Evolutionary conservation across 2,329 filamentous ascomycete species (phyloP).

Genomic region (Aaosphaeria pasadenensis): DNA sequence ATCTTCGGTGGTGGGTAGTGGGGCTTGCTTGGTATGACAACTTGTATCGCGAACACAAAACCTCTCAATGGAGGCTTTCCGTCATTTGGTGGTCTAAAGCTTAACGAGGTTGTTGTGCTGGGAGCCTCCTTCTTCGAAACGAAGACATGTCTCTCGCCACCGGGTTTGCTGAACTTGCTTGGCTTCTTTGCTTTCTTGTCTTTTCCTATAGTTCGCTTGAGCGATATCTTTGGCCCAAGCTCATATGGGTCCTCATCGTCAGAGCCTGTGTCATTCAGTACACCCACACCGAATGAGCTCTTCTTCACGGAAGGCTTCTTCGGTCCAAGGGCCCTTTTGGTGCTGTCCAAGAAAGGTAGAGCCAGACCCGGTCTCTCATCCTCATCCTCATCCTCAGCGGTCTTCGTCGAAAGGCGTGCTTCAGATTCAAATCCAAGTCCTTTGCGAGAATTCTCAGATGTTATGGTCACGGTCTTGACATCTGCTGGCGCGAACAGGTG

Average conservation of each 20-base stretch:
- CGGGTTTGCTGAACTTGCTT: constrained; percentile 58
- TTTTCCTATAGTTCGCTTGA: constrained; percentile 76
- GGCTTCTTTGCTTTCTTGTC: constrained; percentile 69
- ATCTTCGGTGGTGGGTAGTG: constrained; percentile 65
- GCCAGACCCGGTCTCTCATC: constrained; percentile 9
- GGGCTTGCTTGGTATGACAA: constrained; percentile 39
- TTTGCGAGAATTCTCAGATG: constrained; percentile 60
- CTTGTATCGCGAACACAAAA: constrained; percentile 65
- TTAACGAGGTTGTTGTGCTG: constrained; percentile 43
- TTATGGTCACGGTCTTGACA: constrained; percentile 63
- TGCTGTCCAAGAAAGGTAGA: constrained; percentile 21
- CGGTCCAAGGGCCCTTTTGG: constrained; percentile 10
- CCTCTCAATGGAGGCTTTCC: constrained; percentile 76
- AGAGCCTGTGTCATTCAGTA: constrained; percentile 89
- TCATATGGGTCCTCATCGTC: constrained; percentile 95
- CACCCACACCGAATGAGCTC: constrained; percentile 79
- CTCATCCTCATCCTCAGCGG: constrained; percentile 17
- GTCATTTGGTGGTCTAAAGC: constrained; percentile 48
- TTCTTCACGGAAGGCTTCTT: constrained; percentile 53
- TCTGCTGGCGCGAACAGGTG: constrained; percentile 87
- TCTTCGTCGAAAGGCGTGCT: constrained; percentile 44
- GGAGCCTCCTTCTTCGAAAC: constrained; percentile 75
- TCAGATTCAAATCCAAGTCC: constrained; percentile 68
- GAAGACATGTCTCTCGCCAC: constrained; percentile 70
- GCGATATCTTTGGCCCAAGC: constrained; percentile 85